These are phyloP conservation scores for Tremella fuciformis DNA, from an alignment of 768 basidiomycete genomes.

Conservation along the genomic window DNA sequence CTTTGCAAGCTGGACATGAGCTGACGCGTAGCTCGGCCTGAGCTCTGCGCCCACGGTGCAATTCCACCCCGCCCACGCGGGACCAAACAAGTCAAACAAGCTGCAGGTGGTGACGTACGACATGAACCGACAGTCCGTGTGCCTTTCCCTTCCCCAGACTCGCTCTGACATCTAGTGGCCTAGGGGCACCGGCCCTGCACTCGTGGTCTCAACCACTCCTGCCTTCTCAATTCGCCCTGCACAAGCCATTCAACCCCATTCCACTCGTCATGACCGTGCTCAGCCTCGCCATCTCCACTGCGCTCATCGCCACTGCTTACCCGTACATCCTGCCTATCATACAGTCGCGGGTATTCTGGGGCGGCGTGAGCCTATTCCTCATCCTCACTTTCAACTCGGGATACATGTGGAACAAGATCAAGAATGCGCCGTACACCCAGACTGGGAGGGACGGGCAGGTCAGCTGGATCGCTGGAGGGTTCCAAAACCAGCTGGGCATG, in stretches of 20 bases:
- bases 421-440: conserved; percentile 64
- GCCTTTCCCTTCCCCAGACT: background rate
- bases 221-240: conserved; percentile 70
- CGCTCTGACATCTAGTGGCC: conserved; percentile 61
- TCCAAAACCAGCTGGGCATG: conserved; percentile 84
- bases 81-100: conserved; percentile 64
- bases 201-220: conserved; percentile 70
- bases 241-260: conserved; percentile 65
- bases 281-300: conserved; percentile 49
- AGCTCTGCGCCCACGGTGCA: conserved; percentile 79
- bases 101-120: conserved; percentile 64
- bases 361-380: conserved; percentile 59
- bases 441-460: conserved; percentile 59
- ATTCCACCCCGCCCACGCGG: conserved; percentile 69
- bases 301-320: conserved; percentile 56
- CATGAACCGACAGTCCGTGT: conserved; percentile 33
- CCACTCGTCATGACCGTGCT: conserved; percentile 56
- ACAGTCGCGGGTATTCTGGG: conserved; percentile 49
- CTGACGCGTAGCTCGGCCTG: conserved; percentile 64
- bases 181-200: conserved; percentile 73
- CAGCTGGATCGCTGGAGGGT: conserved; percentile 79
- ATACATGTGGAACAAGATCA: conserved; percentile 94
- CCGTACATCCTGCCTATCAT: conserved; percentile 42
- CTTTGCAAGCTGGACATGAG: background rate
- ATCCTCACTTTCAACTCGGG: conserved; percentile 85